phyloP scores from a whole-genome alignment of 805 yeast species.

The Ogataea pignaliae region DNA sequence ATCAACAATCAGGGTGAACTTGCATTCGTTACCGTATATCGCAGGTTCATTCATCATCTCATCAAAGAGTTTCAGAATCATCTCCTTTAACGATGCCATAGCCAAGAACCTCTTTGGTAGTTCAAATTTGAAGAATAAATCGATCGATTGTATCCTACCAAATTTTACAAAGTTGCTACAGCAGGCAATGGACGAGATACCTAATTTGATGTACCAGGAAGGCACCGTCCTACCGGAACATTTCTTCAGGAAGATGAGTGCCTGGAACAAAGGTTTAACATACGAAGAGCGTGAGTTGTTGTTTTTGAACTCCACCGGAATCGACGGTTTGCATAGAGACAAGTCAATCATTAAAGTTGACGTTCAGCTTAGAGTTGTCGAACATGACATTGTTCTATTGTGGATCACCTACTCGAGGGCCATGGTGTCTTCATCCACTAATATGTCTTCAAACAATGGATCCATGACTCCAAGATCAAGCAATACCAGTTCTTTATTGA shows the following conservation, averaged over 20 bases:
- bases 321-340: constrained; percentile 65
- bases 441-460: neutral
- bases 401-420: constrained; percentile 85
- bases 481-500: neutral
- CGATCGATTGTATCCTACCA: constrained; percentile 60
- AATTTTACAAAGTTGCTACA: constrained; percentile 46
- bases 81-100: constrained; percentile 77
- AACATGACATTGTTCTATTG: constrained; percentile 52
- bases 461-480: neutral
- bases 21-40: constrained; percentile 78
- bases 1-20: constrained; percentile 48
- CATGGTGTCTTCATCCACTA: constrained; percentile 1
- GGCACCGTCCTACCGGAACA: constrained; percentile 91
- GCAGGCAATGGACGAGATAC: constrained; percentile 37
- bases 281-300: constrained; percentile 43
- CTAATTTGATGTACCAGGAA: constrained; percentile 37
- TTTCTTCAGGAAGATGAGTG: constrained; percentile 68
- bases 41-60: constrained; percentile 80
- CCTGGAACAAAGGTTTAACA: constrained; percentile 30
- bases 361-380: constrained; percentile 72
- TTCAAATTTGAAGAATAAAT: constrained; percentile 42
- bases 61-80: constrained; percentile 41
- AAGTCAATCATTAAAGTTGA: constrained; percentile 66
- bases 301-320: constrained; percentile 60
- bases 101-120: constrained; percentile 75